phyloP scores from a whole-genome alignment of 768 basidiomycete genomes.

The Pleurotus citrinopileatus region DNA sequence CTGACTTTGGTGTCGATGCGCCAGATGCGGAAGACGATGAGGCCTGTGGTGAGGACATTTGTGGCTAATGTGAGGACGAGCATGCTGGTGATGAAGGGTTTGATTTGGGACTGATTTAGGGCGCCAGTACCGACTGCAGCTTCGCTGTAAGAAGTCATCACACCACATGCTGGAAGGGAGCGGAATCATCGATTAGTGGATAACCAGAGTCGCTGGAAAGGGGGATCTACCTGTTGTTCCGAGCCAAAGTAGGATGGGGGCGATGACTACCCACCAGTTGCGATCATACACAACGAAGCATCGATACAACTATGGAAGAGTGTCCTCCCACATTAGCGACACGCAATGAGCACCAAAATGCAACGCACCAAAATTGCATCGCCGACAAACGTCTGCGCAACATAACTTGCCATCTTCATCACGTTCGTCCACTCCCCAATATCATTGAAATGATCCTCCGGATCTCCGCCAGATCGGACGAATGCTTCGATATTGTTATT shows the following conservation, averaged over 20 bases:
- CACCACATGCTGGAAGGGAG: conserved; percentile 26
- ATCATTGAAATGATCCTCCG: conserved; percentile 30
- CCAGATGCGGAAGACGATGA: conserved; percentile 38
- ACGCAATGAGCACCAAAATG: too few relatives aligned
- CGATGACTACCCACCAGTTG: conserved; percentile 26
- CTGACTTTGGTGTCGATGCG: conserved; percentile 24
- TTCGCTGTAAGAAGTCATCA: conserved; percentile 29
- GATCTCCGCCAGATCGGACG: conserved; percentile 29
- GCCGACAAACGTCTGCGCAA: conserved; percentile 39
- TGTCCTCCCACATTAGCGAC: too few relatives aligned
- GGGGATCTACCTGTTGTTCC: conserved; percentile 28
- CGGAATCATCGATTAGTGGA: background rate
- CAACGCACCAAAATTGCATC: conserved; percentile 44
- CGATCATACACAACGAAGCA: conserved; percentile 35
- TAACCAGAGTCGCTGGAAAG: background rate
- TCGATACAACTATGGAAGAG: conserved; percentile 34
- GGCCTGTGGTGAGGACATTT: conserved; percentile 33
- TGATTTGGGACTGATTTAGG: conserved; percentile 24
- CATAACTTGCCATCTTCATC: conserved; percentile 38
- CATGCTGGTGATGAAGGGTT: conserved; percentile 36
- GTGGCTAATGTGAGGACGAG: conserved; percentile 32
- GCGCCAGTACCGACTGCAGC: conserved; percentile 24
- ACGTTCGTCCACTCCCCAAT: conserved; percentile 39
- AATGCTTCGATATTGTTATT: conserved; percentile 41
- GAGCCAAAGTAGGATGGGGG: conserved; percentile 32